Percentiles rank a stretch among this genome's conserved stretches.
These are phyloP conservation scores for Spirogloea muscicola DNA, from an alignment of 139 green algal genomes.

Conservation along the genomic window DNA sequence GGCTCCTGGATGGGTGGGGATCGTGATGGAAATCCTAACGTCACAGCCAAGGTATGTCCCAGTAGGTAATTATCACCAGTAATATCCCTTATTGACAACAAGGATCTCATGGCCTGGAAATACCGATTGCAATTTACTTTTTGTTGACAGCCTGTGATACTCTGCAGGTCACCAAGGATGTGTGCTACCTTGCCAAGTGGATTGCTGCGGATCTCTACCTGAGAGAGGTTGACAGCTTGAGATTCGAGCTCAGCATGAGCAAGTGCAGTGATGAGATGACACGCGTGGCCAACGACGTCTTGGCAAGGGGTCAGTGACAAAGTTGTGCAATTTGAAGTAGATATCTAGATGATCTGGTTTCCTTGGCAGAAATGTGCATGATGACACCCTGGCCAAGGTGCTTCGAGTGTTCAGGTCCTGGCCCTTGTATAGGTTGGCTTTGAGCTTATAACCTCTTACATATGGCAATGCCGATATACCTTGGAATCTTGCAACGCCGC, in stretches of 20 bases:
- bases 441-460: not conserved
- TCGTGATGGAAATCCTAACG: conserved; percentile 94
- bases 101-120: not conserved
- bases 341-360: not conserved
- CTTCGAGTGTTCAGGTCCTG: not conserved
- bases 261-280: conserved; percentile 69
- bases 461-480: not conserved
- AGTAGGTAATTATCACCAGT: not conserved
- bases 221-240: conserved; percentile 71
- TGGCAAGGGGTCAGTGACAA: conserved; percentile 20
- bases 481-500: not conserved
- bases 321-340: not conserved
- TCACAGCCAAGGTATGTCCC: conserved; percentile 62
- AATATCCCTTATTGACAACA: not conserved
- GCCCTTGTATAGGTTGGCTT: not conserved
- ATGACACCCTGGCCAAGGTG: not conserved
- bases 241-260: conserved; percentile 78
- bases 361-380: too few species aligned
- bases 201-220: conserved; percentile 92
- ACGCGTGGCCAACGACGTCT: conserved; percentile 7
- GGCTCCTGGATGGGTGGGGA: too few species aligned
- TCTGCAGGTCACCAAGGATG: conserved; percentile 75
- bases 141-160: not conserved
- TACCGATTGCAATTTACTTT: not conserved
- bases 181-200: conserved; percentile 80